Percentiles rank a stretch among this genome's conserved stretches.
phyloP scores from a whole-genome alignment of 164 flowering plant genomes.

The Liriodendron chinense region DNA sequence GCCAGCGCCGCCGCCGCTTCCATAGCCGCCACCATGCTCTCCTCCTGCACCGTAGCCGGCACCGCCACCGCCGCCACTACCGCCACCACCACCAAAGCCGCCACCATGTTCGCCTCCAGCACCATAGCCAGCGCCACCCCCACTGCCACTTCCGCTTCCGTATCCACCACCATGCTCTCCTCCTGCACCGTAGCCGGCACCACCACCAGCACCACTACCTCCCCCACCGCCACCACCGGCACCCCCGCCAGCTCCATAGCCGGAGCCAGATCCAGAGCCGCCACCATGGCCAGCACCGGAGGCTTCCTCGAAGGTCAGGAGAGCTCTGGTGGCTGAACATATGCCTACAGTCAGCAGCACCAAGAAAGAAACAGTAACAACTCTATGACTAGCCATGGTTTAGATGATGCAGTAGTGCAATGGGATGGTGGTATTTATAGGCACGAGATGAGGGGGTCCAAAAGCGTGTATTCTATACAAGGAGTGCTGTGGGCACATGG shows the following conservation, averaged over 20 bases:
- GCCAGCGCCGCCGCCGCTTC: not conserved
- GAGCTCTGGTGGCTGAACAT: constrained; percentile 31
- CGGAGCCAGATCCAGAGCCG: constrained; percentile 1
- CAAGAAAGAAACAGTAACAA: constrained; percentile 13
- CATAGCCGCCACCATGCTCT: not conserved
- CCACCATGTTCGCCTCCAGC: not conserved
- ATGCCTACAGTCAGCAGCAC: constrained; percentile 22
- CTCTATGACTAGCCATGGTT: constrained; percentile 21
- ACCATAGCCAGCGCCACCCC: not conserved
- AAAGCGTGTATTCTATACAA: not conserved
- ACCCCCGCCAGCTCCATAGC: constrained; percentile 25
- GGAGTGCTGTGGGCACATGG: constrained; percentile 16
- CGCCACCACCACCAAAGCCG: not conserved
- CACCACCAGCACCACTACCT: not conserved
- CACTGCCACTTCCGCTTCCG: constrained; percentile 7
- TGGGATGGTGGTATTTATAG: constrained; percentile 19
- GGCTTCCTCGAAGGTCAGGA: constrained; percentile 16
- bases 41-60: not conserved
- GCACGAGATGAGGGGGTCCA: constrained; percentile 7
- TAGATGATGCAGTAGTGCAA: not conserved
- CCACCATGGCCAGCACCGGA: no score
- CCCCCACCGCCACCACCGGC: constrained; percentile 12
- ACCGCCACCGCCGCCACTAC: not conserved
- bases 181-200: constrained; percentile 25
- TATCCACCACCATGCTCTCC: constrained; percentile 32